phyloP scores from a whole-genome alignment of 306 rosid species.

The Cucurbita pepo region DNA sequence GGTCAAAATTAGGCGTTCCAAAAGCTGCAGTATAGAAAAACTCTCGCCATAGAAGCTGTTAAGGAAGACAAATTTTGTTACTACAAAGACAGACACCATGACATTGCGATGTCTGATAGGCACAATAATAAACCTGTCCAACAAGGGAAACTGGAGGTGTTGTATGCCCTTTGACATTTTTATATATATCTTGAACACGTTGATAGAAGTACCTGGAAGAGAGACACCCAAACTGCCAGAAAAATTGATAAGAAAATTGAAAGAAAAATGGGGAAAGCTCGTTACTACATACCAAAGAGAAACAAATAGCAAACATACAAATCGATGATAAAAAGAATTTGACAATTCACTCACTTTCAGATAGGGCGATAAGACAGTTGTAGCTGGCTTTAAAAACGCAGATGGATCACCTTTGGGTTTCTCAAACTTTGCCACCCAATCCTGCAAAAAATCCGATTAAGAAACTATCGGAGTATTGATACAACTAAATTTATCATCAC shows the following conservation, averaged over 20 bases:
- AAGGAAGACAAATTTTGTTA: conserved; percentile 14
- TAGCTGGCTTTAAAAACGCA: conserved; percentile 69
- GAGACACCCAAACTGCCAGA: conserved; percentile 83
- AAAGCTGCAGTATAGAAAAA: conserved; percentile 84
- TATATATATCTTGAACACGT: conserved; percentile 50
- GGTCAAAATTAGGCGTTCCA: conserved; percentile 85
- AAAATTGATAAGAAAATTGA: conserved; percentile 8
- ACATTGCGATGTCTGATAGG: background rate
- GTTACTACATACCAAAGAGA: background rate
- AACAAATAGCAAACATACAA: background rate
- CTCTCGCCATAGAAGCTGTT: conserved; percentile 81
- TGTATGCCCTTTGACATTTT: conserved; percentile 45
- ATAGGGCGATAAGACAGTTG: conserved; percentile 81
- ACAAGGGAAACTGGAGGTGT: conserved; percentile 77
- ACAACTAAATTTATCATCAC: no score
- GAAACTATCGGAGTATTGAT: background rate
- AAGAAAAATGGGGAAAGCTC: background rate
- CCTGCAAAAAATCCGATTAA: conserved; percentile 17
- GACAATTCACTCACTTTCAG: conserved; percentile 53
- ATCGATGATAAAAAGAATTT: background rate
- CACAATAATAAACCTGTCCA: conserved; percentile 57
- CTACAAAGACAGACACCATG: background rate
- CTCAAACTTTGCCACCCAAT: conserved; percentile 81
- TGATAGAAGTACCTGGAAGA: conserved; percentile 84
- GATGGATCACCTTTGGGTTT: conserved; percentile 92